A percentile compares a stretch with the other conserved stretches of the same genome.
Conservation (phyloP, 805 yeast species). For the Suhomyces kilbournensis region DNA sequence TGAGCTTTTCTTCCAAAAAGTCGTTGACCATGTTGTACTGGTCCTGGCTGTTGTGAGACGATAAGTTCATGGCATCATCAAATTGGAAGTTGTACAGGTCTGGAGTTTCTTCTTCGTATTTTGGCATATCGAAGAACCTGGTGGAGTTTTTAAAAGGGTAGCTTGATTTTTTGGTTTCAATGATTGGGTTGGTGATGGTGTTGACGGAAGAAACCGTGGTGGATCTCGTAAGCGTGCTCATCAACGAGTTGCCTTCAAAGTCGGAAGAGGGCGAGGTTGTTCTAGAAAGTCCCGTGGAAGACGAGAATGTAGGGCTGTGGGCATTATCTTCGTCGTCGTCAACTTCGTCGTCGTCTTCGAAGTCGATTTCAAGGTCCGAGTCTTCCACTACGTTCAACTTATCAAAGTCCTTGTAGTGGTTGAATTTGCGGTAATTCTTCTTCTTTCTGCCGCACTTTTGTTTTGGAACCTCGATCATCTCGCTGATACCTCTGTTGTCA, state of each 20-base stretch:
- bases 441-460: constrained; percentile 5
- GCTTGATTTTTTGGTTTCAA: constrained; percentile 12
- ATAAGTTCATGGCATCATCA: constrained; percentile 15
- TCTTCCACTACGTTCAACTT: constrained; percentile 15
- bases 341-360: constrained; percentile 24
- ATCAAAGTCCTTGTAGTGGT: constrained; percentile 15
- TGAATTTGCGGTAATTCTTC: constrained; percentile 6
- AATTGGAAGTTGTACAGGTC: constrained; percentile 15
- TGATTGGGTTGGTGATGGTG: constrained; percentile 19
- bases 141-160: constrained; percentile 13
- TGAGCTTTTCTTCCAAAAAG: constrained; percentile 38
- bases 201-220: constrained; percentile 33
- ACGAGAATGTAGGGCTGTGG: constrained; percentile 7
- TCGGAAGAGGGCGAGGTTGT: constrained; percentile 37
- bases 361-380: constrained; percentile 20
- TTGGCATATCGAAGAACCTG: constrained; percentile 34
- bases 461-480: constrained; percentile 2
- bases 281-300: constrained; percentile 30
- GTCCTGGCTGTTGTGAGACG: constrained; percentile 15
- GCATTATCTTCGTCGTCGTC: constrained; percentile 12
- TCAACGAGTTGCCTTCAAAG: constrained; percentile 32
- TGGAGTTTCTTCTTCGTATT: constrained; percentile 18
- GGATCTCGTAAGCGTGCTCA: constrained; percentile 40
- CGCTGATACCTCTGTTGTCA: constrained; percentile 3
- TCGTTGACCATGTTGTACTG: constrained; percentile 41